Conservation (phyloP, 192 early-diverging fungal genomes). For the Coemansia sp. region DNA sequence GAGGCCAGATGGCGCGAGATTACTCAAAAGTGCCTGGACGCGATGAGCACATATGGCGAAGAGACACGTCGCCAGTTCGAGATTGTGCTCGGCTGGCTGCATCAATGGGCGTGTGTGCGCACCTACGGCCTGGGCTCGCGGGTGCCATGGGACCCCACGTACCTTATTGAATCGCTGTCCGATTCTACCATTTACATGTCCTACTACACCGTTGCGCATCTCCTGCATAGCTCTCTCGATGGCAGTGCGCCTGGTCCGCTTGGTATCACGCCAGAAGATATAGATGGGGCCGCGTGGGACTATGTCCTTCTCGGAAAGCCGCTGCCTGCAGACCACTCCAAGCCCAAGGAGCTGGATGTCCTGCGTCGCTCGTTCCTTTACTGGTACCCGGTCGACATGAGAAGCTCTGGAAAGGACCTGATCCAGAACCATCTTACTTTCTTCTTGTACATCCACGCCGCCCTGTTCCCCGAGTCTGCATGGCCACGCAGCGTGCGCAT, state of each 20-base stretch:
- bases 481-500: slow-evolving; percentile 87
- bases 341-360: slow-evolving; percentile 66
- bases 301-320: slow-evolving; percentile 79
- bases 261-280: slow-evolving; percentile 76
- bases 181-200: slow-evolving; percentile 99
- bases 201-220: slow-evolving; percentile 95
- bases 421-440: slow-evolving; percentile 98
- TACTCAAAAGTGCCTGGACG: slow-evolving; percentile 73
- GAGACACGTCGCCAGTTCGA: slow-evolving; percentile 88
- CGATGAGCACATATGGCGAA: slow-evolving; percentile 76
- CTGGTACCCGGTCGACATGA: slow-evolving; percentile 97
- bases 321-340: slow-evolving; percentile 56
- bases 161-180: slow-evolving; percentile 92
- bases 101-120: slow-evolving; percentile 96
- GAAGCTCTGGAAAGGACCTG: slow-evolving; percentile 95
- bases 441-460: slow-evolving; percentile 93
- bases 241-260: slow-evolving; percentile 75
- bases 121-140: slow-evolving; percentile 89
- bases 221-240: slow-evolving; percentile 86
- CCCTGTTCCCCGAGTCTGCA: slow-evolving; percentile 85
- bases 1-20: slow-evolving; percentile 78
- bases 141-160: slow-evolving; percentile 91
- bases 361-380: slow-evolving; percentile 92
- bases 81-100: slow-evolving; percentile 87
- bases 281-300: slow-evolving; percentile 92